These are phyloP conservation scores for Didymellaceae sp. DNA, from an alignment of 2,329 filamentous ascomycete genomes.

Conservation along the genomic window DNA sequence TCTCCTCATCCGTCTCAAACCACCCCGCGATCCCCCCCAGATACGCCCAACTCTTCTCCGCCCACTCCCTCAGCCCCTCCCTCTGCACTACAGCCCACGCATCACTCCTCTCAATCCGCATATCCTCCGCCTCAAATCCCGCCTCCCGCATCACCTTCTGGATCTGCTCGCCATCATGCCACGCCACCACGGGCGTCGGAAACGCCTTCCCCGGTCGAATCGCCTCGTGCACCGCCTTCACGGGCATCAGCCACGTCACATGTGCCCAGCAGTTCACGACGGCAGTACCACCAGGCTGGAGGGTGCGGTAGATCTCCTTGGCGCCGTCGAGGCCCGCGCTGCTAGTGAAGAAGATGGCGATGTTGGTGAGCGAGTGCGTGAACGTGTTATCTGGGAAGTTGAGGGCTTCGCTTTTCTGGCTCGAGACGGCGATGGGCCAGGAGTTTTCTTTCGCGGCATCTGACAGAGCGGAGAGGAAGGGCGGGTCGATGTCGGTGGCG, in stretches of 20 bases:
- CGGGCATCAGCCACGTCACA: constrained; percentile 34
- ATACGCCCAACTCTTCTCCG: constrained; percentile 41
- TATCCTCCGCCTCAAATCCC: constrained; percentile 32
- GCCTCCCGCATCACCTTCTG: constrained; percentile 37
- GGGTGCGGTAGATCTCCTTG: constrained; percentile 48
- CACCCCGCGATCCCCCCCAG: constrained; percentile 35
- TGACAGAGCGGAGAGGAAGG: constrained; percentile 33
- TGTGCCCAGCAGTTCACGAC: constrained; percentile 48
- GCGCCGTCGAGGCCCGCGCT: constrained; percentile 41
- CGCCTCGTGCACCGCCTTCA: constrained; percentile 26
- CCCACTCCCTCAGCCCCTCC: constrained; percentile 29
- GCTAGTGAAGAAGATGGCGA: constrained; percentile 49
- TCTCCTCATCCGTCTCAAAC: constrained; percentile 34
- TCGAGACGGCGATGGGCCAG: constrained; percentile 35
- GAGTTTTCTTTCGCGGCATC: constrained; percentile 16
- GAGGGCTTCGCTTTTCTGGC: constrained; percentile 25
- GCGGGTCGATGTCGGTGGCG: constrained; percentile 40
- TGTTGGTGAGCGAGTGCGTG: constrained; percentile 50
- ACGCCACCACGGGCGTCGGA: constrained; percentile 28
- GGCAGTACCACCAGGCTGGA: constrained; percentile 47
- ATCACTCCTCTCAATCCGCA: constrained; percentile 33
- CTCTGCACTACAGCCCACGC: constrained; percentile 28
- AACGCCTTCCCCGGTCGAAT: constrained; percentile 28
- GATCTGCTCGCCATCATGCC: constrained; percentile 38
- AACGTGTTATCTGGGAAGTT: constrained; percentile 43